These are phyloP conservation scores for Penicillium brasilianum DNA, from an alignment of 2,329 filamentous ascomycete species.

Conservation along the genomic window DNA sequence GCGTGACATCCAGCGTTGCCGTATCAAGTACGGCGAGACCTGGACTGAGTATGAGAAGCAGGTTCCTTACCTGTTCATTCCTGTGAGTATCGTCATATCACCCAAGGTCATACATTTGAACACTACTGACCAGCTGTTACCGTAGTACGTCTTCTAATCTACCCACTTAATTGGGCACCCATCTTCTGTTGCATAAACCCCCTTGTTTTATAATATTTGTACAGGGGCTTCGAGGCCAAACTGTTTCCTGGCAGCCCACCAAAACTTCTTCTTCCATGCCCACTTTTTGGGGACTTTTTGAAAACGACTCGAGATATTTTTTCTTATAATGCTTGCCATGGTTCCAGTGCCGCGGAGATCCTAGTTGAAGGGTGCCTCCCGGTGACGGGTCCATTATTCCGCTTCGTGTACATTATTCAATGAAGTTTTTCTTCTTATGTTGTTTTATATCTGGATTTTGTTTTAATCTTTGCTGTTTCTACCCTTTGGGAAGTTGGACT, in stretches of 20 bases:
- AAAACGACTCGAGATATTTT: conserved; percentile 21
- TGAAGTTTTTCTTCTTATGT: conserved; percentile 7
- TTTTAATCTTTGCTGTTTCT: background rate
- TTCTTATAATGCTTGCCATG: conserved; percentile 26
- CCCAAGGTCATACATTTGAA: too few relatives aligned
- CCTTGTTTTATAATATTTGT: conserved; percentile 14
- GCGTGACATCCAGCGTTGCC: conserved; percentile 77
- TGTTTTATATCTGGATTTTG: background rate
- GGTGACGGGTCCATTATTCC: conserved; percentile 15
- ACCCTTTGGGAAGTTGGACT: background rate
- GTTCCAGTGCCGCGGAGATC: background rate
- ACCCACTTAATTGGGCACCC: background rate
- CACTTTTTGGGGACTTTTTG: conserved; percentile 9
- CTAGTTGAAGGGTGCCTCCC: background rate
- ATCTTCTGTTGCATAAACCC: background rate
- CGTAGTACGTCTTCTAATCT: conserved; percentile 42
- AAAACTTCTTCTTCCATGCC: conserved; percentile 14
- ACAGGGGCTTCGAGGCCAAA: conserved; percentile 20
- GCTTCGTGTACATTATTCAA: conserved; percentile 37
- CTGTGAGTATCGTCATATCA: conserved; percentile 53
- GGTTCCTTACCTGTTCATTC: conserved; percentile 86
- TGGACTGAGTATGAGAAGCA: conserved; percentile 80
- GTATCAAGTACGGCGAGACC: conserved; percentile 77
- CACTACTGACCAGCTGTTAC: conserved; percentile 8
- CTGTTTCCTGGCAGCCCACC: conserved; percentile 12